Conservation (phyloP, 495 filamentous ascomycete species). For the Paragyromitra xinjiangensis region DNA sequence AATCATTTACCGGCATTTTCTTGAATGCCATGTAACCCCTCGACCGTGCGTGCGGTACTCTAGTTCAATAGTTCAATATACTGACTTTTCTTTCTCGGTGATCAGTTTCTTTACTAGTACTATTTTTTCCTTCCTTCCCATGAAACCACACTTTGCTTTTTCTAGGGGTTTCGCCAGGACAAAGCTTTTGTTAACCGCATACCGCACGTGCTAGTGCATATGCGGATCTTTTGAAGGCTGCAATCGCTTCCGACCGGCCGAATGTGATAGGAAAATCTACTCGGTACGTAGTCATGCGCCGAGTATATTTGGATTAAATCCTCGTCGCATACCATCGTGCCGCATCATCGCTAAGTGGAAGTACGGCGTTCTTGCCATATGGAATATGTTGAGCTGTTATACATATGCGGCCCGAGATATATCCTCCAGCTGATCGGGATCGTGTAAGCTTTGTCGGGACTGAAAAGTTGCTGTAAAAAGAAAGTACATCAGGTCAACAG, state of each 20-base stretch:
- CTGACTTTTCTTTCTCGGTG: not conserved
- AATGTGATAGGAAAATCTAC: not conserved
- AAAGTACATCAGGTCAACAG: slow-evolving; percentile 7
- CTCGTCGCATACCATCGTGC: not conserved
- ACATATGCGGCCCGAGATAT: slow-evolving; percentile 22
- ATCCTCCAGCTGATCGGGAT: not conserved
- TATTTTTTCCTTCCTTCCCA: not conserved
- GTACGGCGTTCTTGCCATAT: not conserved
- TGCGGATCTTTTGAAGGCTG: slow-evolving; percentile 6
- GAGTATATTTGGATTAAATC: not conserved
- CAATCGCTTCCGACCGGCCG: not conserved
- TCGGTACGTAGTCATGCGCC: not conserved
- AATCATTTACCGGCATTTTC: not conserved
- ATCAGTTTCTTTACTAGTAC: not conserved
- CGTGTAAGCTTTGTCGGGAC: not conserved
- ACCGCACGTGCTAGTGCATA: slow-evolving; percentile 10
- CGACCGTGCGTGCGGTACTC: not conserved
- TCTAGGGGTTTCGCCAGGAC: not conserved
- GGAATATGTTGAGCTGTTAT: slow-evolving; percentile 24
- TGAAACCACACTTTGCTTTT: not conserved
- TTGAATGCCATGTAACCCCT: not conserved
- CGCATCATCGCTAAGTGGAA: not conserved
- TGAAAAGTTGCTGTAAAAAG: slow-evolving; percentile 1
- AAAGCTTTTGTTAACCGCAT: slow-evolving; percentile 2
- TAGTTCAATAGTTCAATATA: not conserved